Percentiles rank a stretch among this genome's conserved stretches.
phyloP scores from a whole-genome alignment of 2,329 filamentous ascomycete species.

The Colletotrichum theobromicola region DNA sequence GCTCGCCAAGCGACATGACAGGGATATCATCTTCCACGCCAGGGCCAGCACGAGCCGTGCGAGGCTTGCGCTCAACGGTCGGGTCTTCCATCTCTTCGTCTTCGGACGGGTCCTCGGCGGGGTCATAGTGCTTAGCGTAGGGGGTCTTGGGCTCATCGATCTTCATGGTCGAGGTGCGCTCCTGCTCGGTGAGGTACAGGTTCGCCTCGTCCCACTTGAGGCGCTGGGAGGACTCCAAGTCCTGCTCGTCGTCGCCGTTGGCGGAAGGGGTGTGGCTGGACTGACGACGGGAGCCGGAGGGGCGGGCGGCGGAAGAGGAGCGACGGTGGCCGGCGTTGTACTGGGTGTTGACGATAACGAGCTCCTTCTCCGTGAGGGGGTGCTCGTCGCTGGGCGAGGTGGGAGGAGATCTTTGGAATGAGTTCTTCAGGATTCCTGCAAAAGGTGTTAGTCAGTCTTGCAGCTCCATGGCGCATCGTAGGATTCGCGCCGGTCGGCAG shows the following conservation, averaged over 20 bases:
- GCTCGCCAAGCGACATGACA: slow-evolving; percentile 88
- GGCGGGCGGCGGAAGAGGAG: slow-evolving; percentile 76
- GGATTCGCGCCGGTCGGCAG: background rate
- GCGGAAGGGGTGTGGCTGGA: slow-evolving; percentile 58
- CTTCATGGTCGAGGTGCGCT: slow-evolving; percentile 96
- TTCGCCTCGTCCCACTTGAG: slow-evolving; percentile 99
- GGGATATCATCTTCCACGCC: slow-evolving; percentile 77
- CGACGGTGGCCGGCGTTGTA: slow-evolving; percentile 90
- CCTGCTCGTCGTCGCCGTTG: slow-evolving; percentile 47
- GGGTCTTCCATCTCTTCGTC: slow-evolving; percentile 70
- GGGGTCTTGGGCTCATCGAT: slow-evolving; percentile 99
- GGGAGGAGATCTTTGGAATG: slow-evolving; percentile 68
- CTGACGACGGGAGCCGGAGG: slow-evolving; percentile 71
- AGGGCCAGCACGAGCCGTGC: slow-evolving; percentile 25
- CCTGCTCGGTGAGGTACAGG: slow-evolving; percentile 94
- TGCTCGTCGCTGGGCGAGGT: slow-evolving; percentile 53
- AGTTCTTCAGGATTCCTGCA: slow-evolving; percentile 93
- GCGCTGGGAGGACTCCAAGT: slow-evolving; percentile 68
- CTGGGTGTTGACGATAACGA: slow-evolving; percentile 92
- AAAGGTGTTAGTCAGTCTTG: background rate
- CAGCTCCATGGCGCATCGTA: background rate
- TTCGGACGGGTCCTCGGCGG: slow-evolving; percentile 84
- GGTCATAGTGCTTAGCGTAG: slow-evolving; percentile 91
- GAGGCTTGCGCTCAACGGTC: slow-evolving; percentile 46
- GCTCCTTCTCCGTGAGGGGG: slow-evolving; percentile 77